Conservation (phyloP, 2,329 filamentous ascomycete genomes). For the Colletotrichum truncatum region DNA sequence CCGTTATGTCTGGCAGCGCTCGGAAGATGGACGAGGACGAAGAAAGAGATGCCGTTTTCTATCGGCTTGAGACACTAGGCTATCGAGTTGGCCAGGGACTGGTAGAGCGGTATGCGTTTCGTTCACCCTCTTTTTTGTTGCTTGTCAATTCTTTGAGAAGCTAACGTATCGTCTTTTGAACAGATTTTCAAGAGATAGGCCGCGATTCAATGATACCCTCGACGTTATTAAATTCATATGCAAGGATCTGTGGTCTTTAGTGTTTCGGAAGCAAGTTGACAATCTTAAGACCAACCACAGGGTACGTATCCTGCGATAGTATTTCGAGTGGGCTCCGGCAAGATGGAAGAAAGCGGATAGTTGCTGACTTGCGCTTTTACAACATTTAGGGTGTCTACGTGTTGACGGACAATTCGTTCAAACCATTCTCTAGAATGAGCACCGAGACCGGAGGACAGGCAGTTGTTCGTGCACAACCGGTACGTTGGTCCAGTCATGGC, state of each 20-base stretch:
- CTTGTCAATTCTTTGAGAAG: neutral
- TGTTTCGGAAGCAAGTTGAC: constrained; percentile 97
- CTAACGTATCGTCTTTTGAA: neutral
- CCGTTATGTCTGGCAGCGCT: constrained; percentile 25
- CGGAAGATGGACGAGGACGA: constrained; percentile 77
- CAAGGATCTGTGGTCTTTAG: constrained; percentile 95
- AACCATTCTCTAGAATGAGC: constrained; percentile 89
- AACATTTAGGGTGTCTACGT: constrained; percentile 84
- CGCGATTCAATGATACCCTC: constrained; percentile 89
- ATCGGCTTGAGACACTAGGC: constrained; percentile 82
- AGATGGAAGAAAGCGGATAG: neutral
- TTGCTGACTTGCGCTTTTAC: neutral
- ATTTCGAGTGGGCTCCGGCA: no score
- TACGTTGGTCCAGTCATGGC: constrained; percentile 53
- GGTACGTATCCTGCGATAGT: constrained; percentile 53
- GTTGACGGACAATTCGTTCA: constrained; percentile 90
- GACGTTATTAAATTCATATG: constrained; percentile 98
- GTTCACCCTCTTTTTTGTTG: neutral
- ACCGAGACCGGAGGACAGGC: constrained; percentile 80
- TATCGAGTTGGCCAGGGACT: constrained; percentile 94
- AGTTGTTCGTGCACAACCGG: constrained; percentile 79
- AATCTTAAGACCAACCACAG: constrained; percentile 98
- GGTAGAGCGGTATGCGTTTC: constrained; percentile 76
- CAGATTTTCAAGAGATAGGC: constrained; percentile 83
- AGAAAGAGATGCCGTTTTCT: constrained; percentile 85